Evolutionary conservation across 129 eudicot genomes (phyloP).

Genomic region (Tagetes patula): DNA sequence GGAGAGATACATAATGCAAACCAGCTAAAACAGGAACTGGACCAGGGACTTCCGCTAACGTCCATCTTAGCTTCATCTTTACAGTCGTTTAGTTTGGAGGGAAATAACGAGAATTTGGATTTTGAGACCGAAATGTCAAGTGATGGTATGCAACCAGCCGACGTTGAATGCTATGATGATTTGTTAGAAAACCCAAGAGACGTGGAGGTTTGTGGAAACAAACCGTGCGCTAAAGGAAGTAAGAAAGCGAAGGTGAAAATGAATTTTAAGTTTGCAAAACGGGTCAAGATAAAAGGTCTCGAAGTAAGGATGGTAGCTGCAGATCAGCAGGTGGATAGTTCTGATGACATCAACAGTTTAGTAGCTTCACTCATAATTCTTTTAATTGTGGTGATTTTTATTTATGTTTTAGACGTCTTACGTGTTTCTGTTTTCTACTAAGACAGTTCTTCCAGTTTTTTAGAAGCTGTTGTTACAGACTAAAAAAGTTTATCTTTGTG

Average conservation of each 20-base stretch:
- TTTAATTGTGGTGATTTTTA: not conserved
- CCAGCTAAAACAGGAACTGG: slow-evolving; percentile 47
- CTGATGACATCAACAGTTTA: not conserved
- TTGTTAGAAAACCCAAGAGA: not conserved
- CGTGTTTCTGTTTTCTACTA: too few species aligned
- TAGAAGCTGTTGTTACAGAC: too few species aligned
- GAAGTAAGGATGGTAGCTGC: not conserved
- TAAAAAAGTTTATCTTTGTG: too few species aligned
- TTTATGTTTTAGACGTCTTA: not conserved
- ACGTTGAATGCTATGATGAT: not conserved
- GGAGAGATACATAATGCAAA: slow-evolving; percentile 66
- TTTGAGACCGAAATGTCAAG: not conserved
- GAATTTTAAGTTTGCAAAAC: not conserved
- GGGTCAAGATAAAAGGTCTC: slow-evolving; percentile 18
- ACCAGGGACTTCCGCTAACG: slow-evolving; percentile 34
- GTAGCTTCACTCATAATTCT: not conserved
- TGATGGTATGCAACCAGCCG: not conserved
- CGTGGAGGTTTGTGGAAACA: not conserved
- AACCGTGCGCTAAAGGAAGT: not conserved
- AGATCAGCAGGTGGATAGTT: not conserved
- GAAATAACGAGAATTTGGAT: not conserved
- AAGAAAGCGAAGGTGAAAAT: not conserved
- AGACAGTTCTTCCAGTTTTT: too few species aligned
- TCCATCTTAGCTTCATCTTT: slow-evolving; percentile 15
- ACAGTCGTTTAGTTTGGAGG: not conserved